Base-by-base conservation (phyloP, 2,329 filamentous ascomycete species). In the Thielaviopsis euricoi region DNA sequence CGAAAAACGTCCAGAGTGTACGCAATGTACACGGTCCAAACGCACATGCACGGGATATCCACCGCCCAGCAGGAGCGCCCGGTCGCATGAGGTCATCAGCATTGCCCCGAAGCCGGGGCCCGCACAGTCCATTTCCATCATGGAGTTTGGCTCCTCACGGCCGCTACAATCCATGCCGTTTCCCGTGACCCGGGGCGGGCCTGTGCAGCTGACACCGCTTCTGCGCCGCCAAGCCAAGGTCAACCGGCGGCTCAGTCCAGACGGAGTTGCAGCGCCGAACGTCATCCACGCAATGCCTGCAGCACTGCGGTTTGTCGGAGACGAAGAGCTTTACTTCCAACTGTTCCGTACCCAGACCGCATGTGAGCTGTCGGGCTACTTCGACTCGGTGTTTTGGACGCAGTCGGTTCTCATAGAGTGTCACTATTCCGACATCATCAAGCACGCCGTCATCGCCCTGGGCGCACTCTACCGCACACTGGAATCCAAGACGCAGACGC, bases 381-480 rank as follows among this genome's bases (percentile, higher is more conserved):
- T 86, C 61, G 79, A 85, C 64, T 78, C 76, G 21, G 72, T 76
- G 1, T 86, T 86, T 64, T 86, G 82, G 82, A 81, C 75, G 0
- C 72, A 75, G 50, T 76, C 77, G 37, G 81, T 86, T 1, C 67
- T 85, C 10, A 78, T 81, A 63, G 80, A 82, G 66, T 84, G 80
- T 56, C 80, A 85, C 62, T 72, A 74, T 0, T 79, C 83, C 64
- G 70, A 76, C 13, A 75, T 81, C 25, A 80, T 86, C 60, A 77
- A 78, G 13, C 80, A 85, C 66, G 80, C 82, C 12, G 81, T 86
- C 10, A 74, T 85, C 23, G 83, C 82, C 6, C 70, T 86, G 7
- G 82, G 81, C 17, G 81, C 81, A 3, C 69, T 86, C 46, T 85
- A 86, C 67, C 84, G 84, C 67, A 83, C 81, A 0, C 67, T 84